Evolutionary conservation across 1,284 basidiomycete genomes (phyloP).

Genomic region (Tilletia horrida): DNA sequence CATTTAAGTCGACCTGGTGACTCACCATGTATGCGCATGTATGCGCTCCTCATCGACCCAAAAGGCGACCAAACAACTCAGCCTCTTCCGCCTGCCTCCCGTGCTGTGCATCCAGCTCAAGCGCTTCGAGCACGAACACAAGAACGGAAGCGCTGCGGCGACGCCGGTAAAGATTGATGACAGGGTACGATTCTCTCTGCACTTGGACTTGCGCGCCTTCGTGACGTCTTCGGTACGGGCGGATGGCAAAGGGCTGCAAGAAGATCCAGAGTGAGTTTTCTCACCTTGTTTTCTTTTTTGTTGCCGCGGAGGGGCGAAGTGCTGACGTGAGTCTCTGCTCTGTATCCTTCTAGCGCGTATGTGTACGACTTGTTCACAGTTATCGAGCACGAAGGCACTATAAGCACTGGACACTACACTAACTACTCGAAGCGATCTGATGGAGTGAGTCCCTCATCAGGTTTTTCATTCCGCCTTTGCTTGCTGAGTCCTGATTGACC

Average conservation of each 20-base stretch:
- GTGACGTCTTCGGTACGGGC: conserved; percentile 61
- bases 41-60: too few relatives aligned
- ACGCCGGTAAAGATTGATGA: conserved; percentile 70
- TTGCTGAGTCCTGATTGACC: neutral
- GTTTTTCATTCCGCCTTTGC: conserved; percentile 19
- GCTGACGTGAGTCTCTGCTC: neutral
- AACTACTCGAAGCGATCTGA: conserved; percentile 74
- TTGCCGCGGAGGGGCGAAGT: neutral
- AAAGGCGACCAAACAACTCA: conserved; percentile 76
- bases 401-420: conserved; percentile 92
- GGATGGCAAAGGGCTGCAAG: conserved; percentile 21
- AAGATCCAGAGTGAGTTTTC: conserved; percentile 32
- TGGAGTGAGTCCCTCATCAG: conserved; percentile 61
- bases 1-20: too few relatives aligned
- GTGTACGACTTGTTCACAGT: conserved; percentile 85
- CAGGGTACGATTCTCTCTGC: conserved; percentile 75
- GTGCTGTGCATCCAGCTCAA: conserved; percentile 95
- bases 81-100: conserved; percentile 78
- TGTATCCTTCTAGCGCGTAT: conserved; percentile 62
- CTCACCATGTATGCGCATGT: neutral
- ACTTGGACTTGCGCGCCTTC: conserved; percentile 82
- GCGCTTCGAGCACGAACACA: conserved; percentile 76
- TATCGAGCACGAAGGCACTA: conserved; percentile 82
- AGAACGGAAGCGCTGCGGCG: conserved; percentile 62
- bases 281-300: neutral